Conservation (phyloP, 257 asterid species). For the Solanum microdontum region DNA sequence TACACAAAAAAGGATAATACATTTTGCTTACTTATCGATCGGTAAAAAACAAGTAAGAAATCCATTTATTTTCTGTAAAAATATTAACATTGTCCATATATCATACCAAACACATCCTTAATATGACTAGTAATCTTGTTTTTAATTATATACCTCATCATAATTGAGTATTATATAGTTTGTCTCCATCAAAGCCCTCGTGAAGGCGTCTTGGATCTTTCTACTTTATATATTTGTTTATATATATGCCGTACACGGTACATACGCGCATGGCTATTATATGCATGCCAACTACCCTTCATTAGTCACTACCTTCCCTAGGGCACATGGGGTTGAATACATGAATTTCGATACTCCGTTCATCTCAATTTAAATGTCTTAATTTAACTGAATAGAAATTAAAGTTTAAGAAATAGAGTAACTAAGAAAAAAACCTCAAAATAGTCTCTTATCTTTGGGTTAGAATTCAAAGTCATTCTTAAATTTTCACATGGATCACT, state of each 20-base stretch:
- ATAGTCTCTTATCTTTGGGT: too few species aligned
- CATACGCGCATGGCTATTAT: not conserved
- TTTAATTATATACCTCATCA: not conserved
- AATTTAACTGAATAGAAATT: not conserved
- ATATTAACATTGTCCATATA: not conserved
- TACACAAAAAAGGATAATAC: not conserved
- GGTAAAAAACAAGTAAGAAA: not conserved
- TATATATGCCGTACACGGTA: not conserved
- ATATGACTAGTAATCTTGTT: not conserved
- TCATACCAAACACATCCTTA: not conserved
- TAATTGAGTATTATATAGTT: not conserved
- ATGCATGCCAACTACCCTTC: not conserved
- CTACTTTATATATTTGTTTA: not conserved
- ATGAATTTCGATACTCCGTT: not conserved
- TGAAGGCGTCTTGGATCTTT: not conserved
- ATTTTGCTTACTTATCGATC: not conserved
- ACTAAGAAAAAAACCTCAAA: not conserved
- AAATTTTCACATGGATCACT: not conserved
- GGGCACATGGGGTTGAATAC: not conserved
- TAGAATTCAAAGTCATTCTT: too few species aligned
- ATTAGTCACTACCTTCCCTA: not conserved
- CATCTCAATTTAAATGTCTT: not conserved
- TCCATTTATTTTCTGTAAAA: not conserved
- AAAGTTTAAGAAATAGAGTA: not conserved
- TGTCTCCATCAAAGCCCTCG: not conserved